Percentiles rank a stretch among this genome's conserved stretches.
Conservation (phyloP, 352 stramenopile species). For the Aphanomyces cochlioides region DNA sequence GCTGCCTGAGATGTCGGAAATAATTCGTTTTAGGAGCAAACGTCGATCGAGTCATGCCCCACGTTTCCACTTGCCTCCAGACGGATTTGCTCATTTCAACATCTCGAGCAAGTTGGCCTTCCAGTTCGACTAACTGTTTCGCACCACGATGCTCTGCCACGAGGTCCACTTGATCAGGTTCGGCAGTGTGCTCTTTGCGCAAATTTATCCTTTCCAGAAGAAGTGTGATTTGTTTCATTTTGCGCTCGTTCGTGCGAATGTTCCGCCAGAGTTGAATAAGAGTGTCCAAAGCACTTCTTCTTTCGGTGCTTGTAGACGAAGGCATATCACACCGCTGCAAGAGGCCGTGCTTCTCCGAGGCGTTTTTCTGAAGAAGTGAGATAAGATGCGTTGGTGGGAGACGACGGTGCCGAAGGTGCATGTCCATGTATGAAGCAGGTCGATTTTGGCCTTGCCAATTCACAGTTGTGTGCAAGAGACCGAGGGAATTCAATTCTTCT, state of each 20-base stretch:
- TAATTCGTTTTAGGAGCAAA: conserved; percentile 48
- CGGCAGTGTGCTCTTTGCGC: conserved; percentile 24
- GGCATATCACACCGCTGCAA: background rate
- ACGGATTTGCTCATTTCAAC: background rate
- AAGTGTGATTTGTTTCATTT: conserved; percentile 15
- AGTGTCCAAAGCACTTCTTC: conserved; percentile 34
- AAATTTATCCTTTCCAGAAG: conserved; percentile 19
- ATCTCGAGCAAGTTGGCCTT: conserved; percentile 2
- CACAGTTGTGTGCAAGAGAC: conserved; percentile 53
- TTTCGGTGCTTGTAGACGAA: conserved; percentile 6
- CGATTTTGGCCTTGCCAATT: conserved; percentile 58
- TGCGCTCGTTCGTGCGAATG: conserved; percentile 30
- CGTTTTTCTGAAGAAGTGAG: conserved; percentile 42
- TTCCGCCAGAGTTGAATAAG: conserved; percentile 21
- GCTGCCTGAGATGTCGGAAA: conserved; percentile 44
- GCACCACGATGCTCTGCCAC: conserved; percentile 23
- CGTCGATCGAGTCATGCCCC: conserved; percentile 48
- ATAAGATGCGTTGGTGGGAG: conserved; percentile 64
- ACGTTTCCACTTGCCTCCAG: conserved; percentile 31
- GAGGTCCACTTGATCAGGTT: conserved; percentile 22
- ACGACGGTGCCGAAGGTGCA: conserved; percentile 65
- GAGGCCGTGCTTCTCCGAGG: conserved; percentile 6
- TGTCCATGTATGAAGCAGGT: conserved; percentile 66
- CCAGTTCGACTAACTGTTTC: conserved; percentile 21
- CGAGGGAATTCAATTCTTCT: conserved; percentile 53